Evolutionary conservation across 1,284 basidiomycete species (phyloP), one percentile per base, ranked within the genome.

Genomic region (Megacollybia platyphylla): DNA sequence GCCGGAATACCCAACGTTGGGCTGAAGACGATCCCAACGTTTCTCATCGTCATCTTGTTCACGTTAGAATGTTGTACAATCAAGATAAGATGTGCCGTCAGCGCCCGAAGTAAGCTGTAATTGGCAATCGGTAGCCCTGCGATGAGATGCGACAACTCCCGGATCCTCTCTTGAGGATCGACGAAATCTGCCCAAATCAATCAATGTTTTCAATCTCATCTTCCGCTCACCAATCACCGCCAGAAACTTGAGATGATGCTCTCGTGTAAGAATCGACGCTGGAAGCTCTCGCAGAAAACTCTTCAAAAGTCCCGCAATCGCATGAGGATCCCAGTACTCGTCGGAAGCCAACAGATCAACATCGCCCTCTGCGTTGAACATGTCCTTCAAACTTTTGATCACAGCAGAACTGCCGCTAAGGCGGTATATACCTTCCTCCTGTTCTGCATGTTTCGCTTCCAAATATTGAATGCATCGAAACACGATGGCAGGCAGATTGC

Each of bases 31-130:
- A 99, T 98, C 15, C 93, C 92, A 24, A 98, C 90, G 57, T 99
- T 99, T 29, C 93, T 80, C 76, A 98, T 84, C 36, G 87, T 96
- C 96, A 99, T 99, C 71, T 96, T 98, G 77, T 97, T 97, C 46
- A 85, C 68, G 36, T 76, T 59, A 11, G 89, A 77, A 57, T 96
- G 91, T 59, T 91, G 83, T 38, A 97, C 91, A 53, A 99, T 88
- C 44, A 93, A 73, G 55, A 97, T 96, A 44, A 99, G 70, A 61
- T 98, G 93, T n/a, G 91, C 87, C 8, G 88, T 92, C 42, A 97
- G 71, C 5, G 91, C 90, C 15, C 94, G 83, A 41, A 98, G 75
- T 24, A 98, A 70, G 46, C 86, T 88, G 61, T 97, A 99, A 62
- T 98, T 97, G 50, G 87, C 79, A 20, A 93, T 65, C 1, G 94